Percentiles rank a stretch among this genome's conserved stretches.
Evolutionary conservation across 192 early-diverging fungal genomes (phyloP).

Genomic region (Podila epicladia): DNA sequence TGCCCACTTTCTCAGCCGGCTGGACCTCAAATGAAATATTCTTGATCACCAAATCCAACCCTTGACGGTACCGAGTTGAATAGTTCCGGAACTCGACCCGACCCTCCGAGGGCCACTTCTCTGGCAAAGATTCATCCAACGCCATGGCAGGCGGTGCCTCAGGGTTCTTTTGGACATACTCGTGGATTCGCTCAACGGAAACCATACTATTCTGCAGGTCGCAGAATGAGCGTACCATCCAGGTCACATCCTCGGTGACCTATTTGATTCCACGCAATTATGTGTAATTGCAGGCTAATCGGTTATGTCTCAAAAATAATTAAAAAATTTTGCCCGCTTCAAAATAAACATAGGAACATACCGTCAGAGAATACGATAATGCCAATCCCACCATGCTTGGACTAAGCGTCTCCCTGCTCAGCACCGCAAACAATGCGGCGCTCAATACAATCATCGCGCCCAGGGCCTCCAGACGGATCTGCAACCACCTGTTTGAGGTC

Average conservation of each 20-base stretch:
- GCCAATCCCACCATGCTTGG: conserved; percentile 76
- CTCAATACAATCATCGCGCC: conserved; percentile 72
- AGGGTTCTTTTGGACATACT: conserved; percentile 49
- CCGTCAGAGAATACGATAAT: conserved; percentile 69
- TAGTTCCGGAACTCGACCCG: conserved; percentile 27
- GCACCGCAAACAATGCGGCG: conserved; percentile 68
- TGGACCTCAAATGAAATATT: conserved; percentile 60
- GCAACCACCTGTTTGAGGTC: conserved; percentile 72
- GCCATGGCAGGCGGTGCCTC: conserved; percentile 70
- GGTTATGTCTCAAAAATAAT: too few species aligned
- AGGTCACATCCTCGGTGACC: conserved; percentile 10
- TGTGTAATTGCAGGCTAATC: too few species aligned
- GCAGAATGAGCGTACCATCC: conserved; percentile 72
- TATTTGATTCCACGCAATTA: too few species aligned
- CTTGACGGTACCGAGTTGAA: conserved; percentile 33
- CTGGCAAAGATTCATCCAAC: conserved; percentile 45
- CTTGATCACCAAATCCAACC: conserved; percentile 56
- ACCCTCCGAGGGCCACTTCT: conserved; percentile 29
- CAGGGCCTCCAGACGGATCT: conserved; percentile 80
- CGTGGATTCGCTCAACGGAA: conserved; percentile 80
- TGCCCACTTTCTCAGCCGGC: conserved; percentile 28
- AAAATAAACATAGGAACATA: conserved; percentile 41
- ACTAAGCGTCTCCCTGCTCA: conserved; percentile 56
- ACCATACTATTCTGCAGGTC: conserved; percentile 80
- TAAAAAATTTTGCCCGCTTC: too few species aligned